These are phyloP conservation scores for Tephrocybe sp. DNA, from an alignment of 768 basidiomycete genomes.

Conservation along the genomic window DNA sequence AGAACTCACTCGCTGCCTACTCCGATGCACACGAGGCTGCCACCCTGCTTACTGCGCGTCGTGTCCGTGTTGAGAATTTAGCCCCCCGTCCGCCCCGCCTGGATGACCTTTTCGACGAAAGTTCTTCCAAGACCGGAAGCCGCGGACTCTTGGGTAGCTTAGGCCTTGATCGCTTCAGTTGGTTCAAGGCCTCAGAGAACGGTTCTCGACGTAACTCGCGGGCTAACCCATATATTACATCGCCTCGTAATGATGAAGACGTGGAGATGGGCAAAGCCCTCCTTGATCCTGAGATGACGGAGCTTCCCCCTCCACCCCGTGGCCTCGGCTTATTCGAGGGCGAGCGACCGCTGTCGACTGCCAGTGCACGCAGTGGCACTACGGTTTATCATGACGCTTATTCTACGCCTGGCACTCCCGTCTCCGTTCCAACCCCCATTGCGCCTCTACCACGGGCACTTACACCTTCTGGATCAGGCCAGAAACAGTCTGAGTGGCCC, in stretches of 20 bases:
- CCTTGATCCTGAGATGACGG: conserved; percentile 25
- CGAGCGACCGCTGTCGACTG: conserved; percentile 53
- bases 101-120: conserved; percentile 9
- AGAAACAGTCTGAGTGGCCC: conserved; percentile 7
- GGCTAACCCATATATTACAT: conserved; percentile 11
- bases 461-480: conserved; percentile 36
- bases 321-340: conserved; percentile 38
- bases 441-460: conserved; percentile 45
- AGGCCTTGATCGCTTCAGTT: conserved; percentile 53
- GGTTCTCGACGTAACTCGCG: conserved; percentile 21
- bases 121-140: conserved; percentile 13
- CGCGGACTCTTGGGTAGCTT: conserved; percentile 34
- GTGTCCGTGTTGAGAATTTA: conserved; percentile 41
- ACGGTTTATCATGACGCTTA: conserved; percentile 64
- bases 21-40: conserved; percentile 41
- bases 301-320: conserved; percentile 27
- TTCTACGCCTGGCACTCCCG: conserved; percentile 47
- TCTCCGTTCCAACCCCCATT: conserved; percentile 23
- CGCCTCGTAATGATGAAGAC: conserved; percentile 40
- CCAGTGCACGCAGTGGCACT: conserved; percentile 52
- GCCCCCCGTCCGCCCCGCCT: conserved; percentile 26
- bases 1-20: conserved; percentile 32
- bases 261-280: conserved; percentile 42
- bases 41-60: conserved; percentile 50
- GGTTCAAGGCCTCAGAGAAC: conserved; percentile 47